Evolutionary conservation across 2,329 filamentous ascomycete genomes (phyloP), one percentile per base, ranked within the genome.

Genomic region (Pestalotiopsis sp.): DNA sequence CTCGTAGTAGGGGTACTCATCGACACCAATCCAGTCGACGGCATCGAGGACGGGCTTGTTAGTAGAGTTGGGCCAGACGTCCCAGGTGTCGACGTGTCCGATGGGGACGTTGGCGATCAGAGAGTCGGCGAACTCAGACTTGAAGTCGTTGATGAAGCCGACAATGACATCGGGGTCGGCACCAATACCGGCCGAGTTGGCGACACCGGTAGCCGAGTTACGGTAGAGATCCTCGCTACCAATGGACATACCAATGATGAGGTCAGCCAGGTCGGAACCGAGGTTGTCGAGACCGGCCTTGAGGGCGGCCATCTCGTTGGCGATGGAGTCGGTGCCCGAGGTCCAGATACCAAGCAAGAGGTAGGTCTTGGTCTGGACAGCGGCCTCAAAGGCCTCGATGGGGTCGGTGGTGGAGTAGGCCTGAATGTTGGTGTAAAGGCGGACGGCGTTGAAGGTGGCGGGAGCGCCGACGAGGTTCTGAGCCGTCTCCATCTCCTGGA

Each of bases 321-420:
- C 80, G 77, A 86, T 91, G 77, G 84, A 87, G 67, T 79, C 78
- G 59, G 81, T 82, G 72, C 86, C 86, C 20, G 86, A 86, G 63
- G 86, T 79, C 90, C 90, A 92, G 75, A 92, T 81, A 71, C 90
- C 90, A 65, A 91, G 88, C 45, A 92, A 87, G 59, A 92, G 81
- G 71, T 86, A 81, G 20, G 87, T 89, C 58, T 89, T 83, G 70
- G 88, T 89, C 69, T 84, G 81, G 60, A 91, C 83, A 74, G 90
- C 90, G 45, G 90, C 90, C 81, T 93, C 92, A 81, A 95, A 88
- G 57, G 94, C 94, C 83, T 93, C 84, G 76, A 97, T 84, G 65
- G 94, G 94, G 80, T 95, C 92, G 74, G 88, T 87, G 83, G 93
- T 87, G 76, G 91, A 83, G 80, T 88, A 83, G 76, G 85, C 86